These are phyloP conservation scores for Wallacemonas rigidus DNA, from an alignment of 208 protist species.

Conservation along the genomic window DNA sequence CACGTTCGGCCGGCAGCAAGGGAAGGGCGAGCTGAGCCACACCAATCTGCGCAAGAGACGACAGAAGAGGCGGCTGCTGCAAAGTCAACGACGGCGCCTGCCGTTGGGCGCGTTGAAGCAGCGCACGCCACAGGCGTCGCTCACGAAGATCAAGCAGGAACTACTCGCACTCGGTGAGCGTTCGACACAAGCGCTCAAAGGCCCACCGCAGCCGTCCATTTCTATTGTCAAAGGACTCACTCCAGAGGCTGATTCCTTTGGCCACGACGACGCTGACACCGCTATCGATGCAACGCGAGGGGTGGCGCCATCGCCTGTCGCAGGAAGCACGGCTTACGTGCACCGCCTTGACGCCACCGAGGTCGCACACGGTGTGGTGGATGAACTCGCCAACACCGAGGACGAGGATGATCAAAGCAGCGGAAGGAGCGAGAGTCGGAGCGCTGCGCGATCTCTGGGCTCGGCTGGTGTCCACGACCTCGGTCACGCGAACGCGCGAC, in stretches of 20 bases:
- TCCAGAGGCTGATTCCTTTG: background rate
- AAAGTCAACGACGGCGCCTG: conserved; percentile 6
- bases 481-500: background rate
- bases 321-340: background rate
- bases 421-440: background rate
- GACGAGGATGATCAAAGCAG: background rate
- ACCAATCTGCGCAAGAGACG: conserved; percentile 37
- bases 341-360: conserved; percentile 6
- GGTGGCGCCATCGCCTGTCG: background rate
- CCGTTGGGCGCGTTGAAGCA: conserved; percentile 17
- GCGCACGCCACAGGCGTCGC: background rate
- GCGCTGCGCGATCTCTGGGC: background rate
- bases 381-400: background rate
- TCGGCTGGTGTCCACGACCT: background rate
- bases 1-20: conserved; percentile 44
- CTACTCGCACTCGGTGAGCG: conserved; percentile 8
- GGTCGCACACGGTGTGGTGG: conserved; percentile 2
- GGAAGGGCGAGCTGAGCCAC: conserved; percentile 54
- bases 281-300: conserved; percentile 11
- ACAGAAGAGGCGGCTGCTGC: background rate
- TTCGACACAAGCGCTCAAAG: conserved; percentile 1
- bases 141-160: conserved; percentile 13
- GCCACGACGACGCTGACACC: background rate
- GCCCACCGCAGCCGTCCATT: conserved; percentile 6
- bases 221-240: background rate